Base-by-base conservation (phyloP, 345 rosid species). In the Reutealis trisperma region DNA sequence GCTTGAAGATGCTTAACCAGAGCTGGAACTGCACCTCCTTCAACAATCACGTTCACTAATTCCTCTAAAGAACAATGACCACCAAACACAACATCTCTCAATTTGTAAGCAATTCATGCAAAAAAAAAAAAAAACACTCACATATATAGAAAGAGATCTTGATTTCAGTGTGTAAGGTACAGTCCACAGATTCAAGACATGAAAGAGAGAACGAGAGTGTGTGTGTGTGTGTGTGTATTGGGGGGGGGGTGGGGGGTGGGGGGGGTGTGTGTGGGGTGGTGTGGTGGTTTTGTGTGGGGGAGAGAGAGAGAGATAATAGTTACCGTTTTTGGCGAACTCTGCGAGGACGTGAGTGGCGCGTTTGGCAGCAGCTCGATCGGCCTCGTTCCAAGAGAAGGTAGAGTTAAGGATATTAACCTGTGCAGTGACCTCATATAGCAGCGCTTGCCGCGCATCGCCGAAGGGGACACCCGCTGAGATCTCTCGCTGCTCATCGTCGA, bases 261-360 rank as follows among this genome's bases (percentile, higher is more conserved):
- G n/a, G n/a, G n/a, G n/a, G n/a, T n/a, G n/a, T n/a, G n/a, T n/a
- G n/a, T n/a, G n/a, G n/a, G n/a, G n/a, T n/a, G n/a, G n/a, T n/a
- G n/a, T n/a, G n/a, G n/a, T n/a, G n/a, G n/a, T n/a, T n/a, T n/a
- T n/a, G n/a, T n/a, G n/a, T 18, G 14, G 21, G 16, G n/a, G 41
- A 18, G 24, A 30, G 24, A 62, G 55, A 47, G 22, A 47, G 45
- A 59, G 8, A 13, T 3, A 63, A 8, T 4, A 47, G 65, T 61
- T 16, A 94, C 99, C 99, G 87, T 96, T 89, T 85, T 96, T 94
- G 47, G 99, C 98, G 61, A 93, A 95, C 85, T 96, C 97, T 21
- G 99, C 95, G n/a, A 96, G 92, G 82, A 96, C 88, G 73, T 94
- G 97, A 78, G 97, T 89, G 76, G 99, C 97, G 81, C 94, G 97